Percentiles rank a stretch among this genome's conserved stretches.
phyloP scores from a whole-genome alignment of 768 basidiomycete species.

The Leccinum disarticulatum region DNA sequence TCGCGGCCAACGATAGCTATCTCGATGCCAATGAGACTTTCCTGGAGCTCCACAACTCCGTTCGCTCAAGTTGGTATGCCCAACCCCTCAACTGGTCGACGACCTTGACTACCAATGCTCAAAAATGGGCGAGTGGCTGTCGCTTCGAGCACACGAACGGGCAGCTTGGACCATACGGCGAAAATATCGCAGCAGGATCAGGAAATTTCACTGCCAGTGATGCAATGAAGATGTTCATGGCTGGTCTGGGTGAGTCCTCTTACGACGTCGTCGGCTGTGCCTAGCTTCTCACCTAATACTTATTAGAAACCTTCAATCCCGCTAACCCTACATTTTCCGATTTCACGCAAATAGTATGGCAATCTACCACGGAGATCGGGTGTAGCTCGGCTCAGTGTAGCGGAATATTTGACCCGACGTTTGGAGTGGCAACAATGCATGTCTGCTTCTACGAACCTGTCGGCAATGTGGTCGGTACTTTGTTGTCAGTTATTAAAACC shows the following conservation, averaged over 20 bases:
- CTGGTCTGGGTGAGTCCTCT: slow-evolving; percentile 45
- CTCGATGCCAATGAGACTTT: slow-evolving; percentile 30
- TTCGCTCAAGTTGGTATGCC: slow-evolving; percentile 45
- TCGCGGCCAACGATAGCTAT: slow-evolving; percentile 14
- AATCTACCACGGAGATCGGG: slow-evolving; percentile 54
- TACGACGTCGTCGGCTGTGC: background rate
- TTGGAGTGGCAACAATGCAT: slow-evolving; percentile 49
- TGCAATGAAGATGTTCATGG: slow-evolving; percentile 49
- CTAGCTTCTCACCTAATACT: background rate
- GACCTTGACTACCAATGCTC: slow-evolving; percentile 46
- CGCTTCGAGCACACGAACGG: slow-evolving; percentile 48
- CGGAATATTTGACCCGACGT: slow-evolving; percentile 43
- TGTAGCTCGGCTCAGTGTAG: slow-evolving; percentile 54
- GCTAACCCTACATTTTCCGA: slow-evolving; percentile 48
- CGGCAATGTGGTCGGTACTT: slow-evolving; percentile 63
- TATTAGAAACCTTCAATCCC: slow-evolving; percentile 37
- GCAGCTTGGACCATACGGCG: slow-evolving; percentile 46
- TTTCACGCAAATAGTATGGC: slow-evolving; percentile 71
- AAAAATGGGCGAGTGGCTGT: slow-evolving; percentile 51
- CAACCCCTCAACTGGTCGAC: slow-evolving; percentile 48
- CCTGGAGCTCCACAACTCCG: slow-evolving; percentile 47
- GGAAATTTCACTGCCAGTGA: slow-evolving; percentile 42
- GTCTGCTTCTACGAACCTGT: slow-evolving; percentile 67
- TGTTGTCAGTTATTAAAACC: slow-evolving; percentile 44
- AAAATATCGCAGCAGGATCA: slow-evolving; percentile 56